Base-by-base conservation (phyloP, 768 basidiomycete species). In the Phlebiopsis flavidoalba region DNA sequence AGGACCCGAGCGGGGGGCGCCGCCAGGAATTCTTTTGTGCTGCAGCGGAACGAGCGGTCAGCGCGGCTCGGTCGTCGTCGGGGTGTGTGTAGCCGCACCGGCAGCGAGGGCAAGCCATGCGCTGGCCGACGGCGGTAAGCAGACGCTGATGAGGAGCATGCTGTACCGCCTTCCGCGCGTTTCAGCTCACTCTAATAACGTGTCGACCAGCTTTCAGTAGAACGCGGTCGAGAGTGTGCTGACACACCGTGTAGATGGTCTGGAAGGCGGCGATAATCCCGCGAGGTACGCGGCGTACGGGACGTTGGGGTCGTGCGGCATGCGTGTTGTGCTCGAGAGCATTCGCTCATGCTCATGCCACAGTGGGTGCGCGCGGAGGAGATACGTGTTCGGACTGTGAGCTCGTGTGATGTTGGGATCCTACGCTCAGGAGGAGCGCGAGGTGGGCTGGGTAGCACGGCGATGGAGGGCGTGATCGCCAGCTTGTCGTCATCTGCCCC, bases 341-440 rank as follows among this genome's bases (percentile, higher is more conserved):
- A 19, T 53, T 8, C 12, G 5, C 24, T 40, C 19, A 43, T 45
- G 53, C 31, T 52, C 59, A 3, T 24, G n/a, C n/a, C 50, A 24
- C 51, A 53, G 12, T 37, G 19, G 5, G 53, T 15, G n/a, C 8
- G 49, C 50, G 36, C 51, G 59, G 14, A 60, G 36, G 40, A 60
- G 50, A n/a, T 53, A 53, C 17, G 49, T 45, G n/a, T n/a, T n/a
- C n/a, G n/a, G 15, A 31, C 22, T 2, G 59, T 35, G 5, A 60
- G 35, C 12, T 15, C 24, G 37, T n/a, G 10, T 19, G n/a, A 53
- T 19, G 4, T 37, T 40, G n/a, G n/a, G 26, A 17, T 21, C 51
- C 59, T 22, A 60, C 12, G 22, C 51, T 26, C 24, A 53, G 59
- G 33, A 60, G 51, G 52, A 60, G 53, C 5, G 52, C 59, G 31